Conservation (phyloP, 352 stramenopile genomes). For the Globisporangium alternatum region DNA sequence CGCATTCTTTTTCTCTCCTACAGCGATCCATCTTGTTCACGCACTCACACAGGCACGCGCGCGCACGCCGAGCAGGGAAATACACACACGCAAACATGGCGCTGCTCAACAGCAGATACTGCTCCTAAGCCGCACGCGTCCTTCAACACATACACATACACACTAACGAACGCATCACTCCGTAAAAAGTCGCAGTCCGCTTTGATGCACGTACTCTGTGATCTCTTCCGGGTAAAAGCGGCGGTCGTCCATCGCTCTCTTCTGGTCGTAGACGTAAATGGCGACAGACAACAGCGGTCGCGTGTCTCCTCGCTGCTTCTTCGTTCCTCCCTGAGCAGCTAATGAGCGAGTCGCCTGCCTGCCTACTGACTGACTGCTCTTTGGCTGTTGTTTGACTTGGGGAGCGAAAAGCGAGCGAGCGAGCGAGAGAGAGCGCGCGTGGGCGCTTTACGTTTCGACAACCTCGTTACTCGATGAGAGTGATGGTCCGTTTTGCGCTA, state of each 20-base stretch:
- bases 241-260: conserved; percentile 30
- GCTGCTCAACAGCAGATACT: neutral
- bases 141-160: neutral
- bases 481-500: conserved; percentile 4
- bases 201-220: conserved; percentile 33
- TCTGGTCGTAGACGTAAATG: neutral
- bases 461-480: conserved; percentile 5
- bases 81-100: neutral
- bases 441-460: conserved; percentile 14
- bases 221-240: conserved; percentile 60
- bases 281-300: neutral
- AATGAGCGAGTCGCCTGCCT: neutral
- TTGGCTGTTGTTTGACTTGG: neutral
- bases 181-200: neutral
- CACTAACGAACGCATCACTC: neutral
- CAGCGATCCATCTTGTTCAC: neutral
- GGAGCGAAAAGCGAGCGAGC: conserved; percentile 6
- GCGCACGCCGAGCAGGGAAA: too few relatives aligned
- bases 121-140: neutral
- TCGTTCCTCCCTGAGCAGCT: neutral
- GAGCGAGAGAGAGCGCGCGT: conserved; percentile 3
- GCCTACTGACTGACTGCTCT: neutral
- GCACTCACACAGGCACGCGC: neutral
- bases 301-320: neutral
- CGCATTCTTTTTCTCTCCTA: neutral